A percentile compares a stretch with the other conserved stretches of the same genome.
These are phyloP conservation scores for Talaromyces sp. DNA, from an alignment of 2,329 filamentous ascomycete genomes.

Conservation along the genomic window DNA sequence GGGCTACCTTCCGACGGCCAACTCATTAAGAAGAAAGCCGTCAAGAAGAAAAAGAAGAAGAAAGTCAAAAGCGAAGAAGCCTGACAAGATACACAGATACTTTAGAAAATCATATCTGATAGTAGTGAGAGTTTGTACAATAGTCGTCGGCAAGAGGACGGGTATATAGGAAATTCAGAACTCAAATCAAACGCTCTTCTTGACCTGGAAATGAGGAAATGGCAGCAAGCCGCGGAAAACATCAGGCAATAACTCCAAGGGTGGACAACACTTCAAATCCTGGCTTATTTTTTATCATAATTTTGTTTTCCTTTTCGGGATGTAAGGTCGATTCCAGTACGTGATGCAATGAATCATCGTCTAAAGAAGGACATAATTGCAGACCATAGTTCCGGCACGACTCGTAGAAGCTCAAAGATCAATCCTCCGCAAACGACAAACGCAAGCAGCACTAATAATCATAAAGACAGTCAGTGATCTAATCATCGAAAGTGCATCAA, in stretches of 20 bases:
- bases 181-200: conserved; percentile 1
- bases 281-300: no score
- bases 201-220: not conserved
- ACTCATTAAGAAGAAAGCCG: conserved; percentile 58
- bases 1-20: conserved; percentile 45
- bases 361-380: conserved; percentile 28
- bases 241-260: not conserved
- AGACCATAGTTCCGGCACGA: conserved; percentile 42
- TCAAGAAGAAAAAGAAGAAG: conserved; percentile 25
- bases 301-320: not conserved
- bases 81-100: not conserved
- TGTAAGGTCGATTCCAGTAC: not conserved
- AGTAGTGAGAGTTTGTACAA: conserved; percentile 7
- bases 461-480: conserved; percentile 18
- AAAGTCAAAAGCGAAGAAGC: conserved; percentile 1
- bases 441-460: conserved; percentile 53
- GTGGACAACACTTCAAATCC: not conserved
- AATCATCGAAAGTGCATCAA: not conserved
- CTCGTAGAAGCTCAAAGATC: conserved; percentile 54
- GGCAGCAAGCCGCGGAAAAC: not conserved
- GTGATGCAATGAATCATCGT: not conserved
- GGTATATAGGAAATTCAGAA: conserved; percentile 6
- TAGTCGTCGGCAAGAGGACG: not conserved
- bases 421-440: conserved; percentile 62
- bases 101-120: not conserved